A percentile compares a stretch with the other conserved stretches of the same genome.
Evolutionary conservation across 2,329 filamentous ascomycete genomes (phyloP).

Genomic region (Orbilia brochopaga): DNA sequence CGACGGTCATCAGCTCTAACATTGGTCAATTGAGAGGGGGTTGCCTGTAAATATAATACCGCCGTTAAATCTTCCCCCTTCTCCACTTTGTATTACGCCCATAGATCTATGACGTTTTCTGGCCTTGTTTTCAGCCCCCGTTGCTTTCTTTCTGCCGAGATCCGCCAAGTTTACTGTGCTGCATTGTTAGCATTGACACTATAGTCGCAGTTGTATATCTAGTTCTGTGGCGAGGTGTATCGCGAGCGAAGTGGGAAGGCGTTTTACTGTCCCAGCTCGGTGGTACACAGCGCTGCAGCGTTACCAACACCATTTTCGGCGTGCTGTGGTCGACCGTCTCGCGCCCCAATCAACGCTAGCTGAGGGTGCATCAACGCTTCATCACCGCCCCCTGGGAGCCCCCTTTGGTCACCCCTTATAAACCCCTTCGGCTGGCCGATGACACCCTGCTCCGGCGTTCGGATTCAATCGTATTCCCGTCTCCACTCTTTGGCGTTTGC

Average conservation of each 20-base stretch:
- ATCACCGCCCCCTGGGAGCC: not conserved
- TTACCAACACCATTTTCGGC: not conserved
- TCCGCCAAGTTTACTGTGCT: not conserved
- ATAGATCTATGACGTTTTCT: slow-evolving; percentile 30
- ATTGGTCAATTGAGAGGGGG: slow-evolving; percentile 4
- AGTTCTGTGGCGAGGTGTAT: not conserved
- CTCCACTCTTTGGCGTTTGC: not conserved
- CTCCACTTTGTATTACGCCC: not conserved
- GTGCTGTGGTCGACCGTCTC: not conserved
- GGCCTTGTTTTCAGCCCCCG: slow-evolving; percentile 22
- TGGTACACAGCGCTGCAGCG: not conserved
- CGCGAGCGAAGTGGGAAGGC: not conserved
- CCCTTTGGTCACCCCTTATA: slow-evolving; percentile 1
- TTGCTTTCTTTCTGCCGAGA: slow-evolving; percentile 5
- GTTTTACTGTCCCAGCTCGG: not conserved
- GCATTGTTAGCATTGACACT: not conserved
- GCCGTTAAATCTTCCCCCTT: slow-evolving; percentile 1
- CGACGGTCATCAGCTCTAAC: slow-evolving; percentile 10
- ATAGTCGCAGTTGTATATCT: too few relatives aligned
- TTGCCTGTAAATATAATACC: slow-evolving; percentile 16
- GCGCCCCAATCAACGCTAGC: not conserved
- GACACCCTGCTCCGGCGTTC: not conserved
- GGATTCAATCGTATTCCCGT: not conserved
- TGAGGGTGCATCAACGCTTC: not conserved
- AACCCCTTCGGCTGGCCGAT: not conserved